Base-by-base conservation (phyloP, 306 rosid species). In the Citrullus amarus region DNA sequence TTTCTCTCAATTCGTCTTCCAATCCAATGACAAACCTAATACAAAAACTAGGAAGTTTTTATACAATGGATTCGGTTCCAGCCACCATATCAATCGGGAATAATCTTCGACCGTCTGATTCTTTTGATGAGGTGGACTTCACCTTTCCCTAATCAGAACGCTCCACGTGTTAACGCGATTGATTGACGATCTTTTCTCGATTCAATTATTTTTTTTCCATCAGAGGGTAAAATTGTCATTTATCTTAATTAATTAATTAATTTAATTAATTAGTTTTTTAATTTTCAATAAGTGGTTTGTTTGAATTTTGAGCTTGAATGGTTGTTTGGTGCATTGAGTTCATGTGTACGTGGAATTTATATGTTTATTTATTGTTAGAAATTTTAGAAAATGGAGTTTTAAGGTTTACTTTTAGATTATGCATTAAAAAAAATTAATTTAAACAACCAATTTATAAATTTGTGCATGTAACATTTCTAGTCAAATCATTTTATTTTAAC, bases 21-120 rank as follows among this genome's bases (percentile, higher is more conserved):
- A 55, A n/a, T 28, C 59, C 59, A 28, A 48, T 71, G 22, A 8
- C 25, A 72, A 72, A 72, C 77, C 77, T 72, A 72, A 72, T 50
- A 13, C 4, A 8, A 30, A 30, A 9, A 14, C 16, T 14, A 30
- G 43, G 7, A 50, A 28, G 55, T 10, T 72, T 72, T 50, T 72
- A 72, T 72, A 72, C 1, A 8, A 30, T 48, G 60, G 59, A 71
- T 14, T 6, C 22, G 14, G 58, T 70, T 70, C 43, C 59, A 71
- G 13, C 13, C 34, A 48, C 3, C 57, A 71, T 71, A 10, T 9
- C 20, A 66, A 66, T 30, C 59, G 41, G 58, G 11, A 71, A 20
- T 71, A 20, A 20, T 46, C 48, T 46, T 25, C 8, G 3, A 15
- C 76, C 76, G 76, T 46, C 56, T 6, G 76, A 71, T 70, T 67